Percentiles rank a stretch among this genome's conserved stretches.
These are phyloP conservation scores for Corallochytrium limacisporum DNA, from an alignment of 78 protist species.

Conservation along the genomic window DNA sequence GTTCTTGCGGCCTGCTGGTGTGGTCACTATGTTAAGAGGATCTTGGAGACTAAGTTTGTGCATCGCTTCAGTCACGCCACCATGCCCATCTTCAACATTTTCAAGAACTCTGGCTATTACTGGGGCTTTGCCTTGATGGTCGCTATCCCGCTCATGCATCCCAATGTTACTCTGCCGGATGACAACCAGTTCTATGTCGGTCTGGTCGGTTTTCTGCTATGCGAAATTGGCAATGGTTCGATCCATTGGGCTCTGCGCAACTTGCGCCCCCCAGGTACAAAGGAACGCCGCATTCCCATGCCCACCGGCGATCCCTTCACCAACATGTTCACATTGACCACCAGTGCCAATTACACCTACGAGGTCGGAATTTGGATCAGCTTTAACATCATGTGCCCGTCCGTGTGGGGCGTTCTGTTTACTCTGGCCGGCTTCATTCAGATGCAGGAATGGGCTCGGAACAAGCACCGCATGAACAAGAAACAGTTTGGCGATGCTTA, in stretches of 20 bases:
- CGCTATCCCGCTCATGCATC: slow-evolving; percentile 43
- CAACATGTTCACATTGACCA: slow-evolving; percentile 30
- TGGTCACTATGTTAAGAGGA: slow-evolving; percentile 54
- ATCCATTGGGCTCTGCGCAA: slow-evolving; percentile 48
- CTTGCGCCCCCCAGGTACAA: slow-evolving; percentile 48
- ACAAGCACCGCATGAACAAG: slow-evolving; percentile 45
- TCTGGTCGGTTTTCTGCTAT: not conserved
- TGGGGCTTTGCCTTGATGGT: slow-evolving; percentile 52
- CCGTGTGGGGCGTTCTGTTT: slow-evolving; percentile 18
- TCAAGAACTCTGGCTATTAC: slow-evolving; percentile 63
- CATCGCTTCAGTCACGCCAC: slow-evolving; percentile 60
- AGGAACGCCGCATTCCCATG: slow-evolving; percentile 28
- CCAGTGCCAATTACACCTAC: slow-evolving; percentile 72
- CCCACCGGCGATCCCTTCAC: slow-evolving; percentile 26
- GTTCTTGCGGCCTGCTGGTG: slow-evolving; percentile 37
- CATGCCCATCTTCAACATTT: slow-evolving; percentile 60
- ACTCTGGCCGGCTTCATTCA: slow-evolving; percentile 55
- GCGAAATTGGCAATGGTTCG: slow-evolving; percentile 13
- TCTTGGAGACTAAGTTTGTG: slow-evolving; percentile 62
- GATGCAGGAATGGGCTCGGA: slow-evolving; percentile 65
- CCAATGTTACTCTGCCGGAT: slow-evolving; percentile 35
- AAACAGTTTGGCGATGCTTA: slow-evolving; percentile 38
- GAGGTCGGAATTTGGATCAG: slow-evolving; percentile 60
- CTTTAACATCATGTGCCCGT: slow-evolving; percentile 33
- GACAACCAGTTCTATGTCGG: slow-evolving; percentile 2